These are phyloP conservation scores for Spathaspora jeffriesii DNA, from an alignment of 1,139 yeast genomes.

Conservation along the genomic window DNA sequence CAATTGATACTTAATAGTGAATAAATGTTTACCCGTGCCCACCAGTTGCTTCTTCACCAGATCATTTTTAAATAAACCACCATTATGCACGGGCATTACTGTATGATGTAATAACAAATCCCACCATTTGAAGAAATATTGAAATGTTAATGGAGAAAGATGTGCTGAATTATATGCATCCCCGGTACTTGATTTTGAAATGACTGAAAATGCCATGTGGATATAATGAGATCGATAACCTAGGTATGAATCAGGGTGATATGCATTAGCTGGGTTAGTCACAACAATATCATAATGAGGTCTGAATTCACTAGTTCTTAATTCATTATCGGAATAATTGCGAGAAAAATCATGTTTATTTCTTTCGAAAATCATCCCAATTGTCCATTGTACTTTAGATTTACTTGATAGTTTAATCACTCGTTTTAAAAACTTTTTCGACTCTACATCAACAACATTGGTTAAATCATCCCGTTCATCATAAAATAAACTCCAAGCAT, in stretches of 20 bases:
- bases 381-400: slow-evolving; percentile 42
- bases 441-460: slow-evolving; percentile 25
- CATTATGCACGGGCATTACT: slow-evolving; percentile 76
- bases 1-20: slow-evolving; percentile 79
- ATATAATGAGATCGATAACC: slow-evolving; percentile 81
- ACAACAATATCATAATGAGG: slow-evolving; percentile 46
- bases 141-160: slow-evolving; percentile 67
- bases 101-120: slow-evolving; percentile 64
- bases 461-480: slow-evolving; percentile 22
- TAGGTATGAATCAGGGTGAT: slow-evolving; percentile 67
- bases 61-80: slow-evolving; percentile 53
- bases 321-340: slow-evolving; percentile 28
- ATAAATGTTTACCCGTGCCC: slow-evolving; percentile 77
- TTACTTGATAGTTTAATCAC: slow-evolving; percentile 40
- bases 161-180: slow-evolving; percentile 70
- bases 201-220: slow-evolving; percentile 67
- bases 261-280: slow-evolving; percentile 39
- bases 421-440: slow-evolving; percentile 34
- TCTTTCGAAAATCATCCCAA: slow-evolving; percentile 45
- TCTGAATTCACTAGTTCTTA: slow-evolving; percentile 32
- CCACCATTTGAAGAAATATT: slow-evolving; percentile 87
- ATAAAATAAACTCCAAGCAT: slow-evolving; percentile 37
- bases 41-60: slow-evolving; percentile 34
- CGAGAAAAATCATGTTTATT: slow-evolving; percentile 22
- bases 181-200: slow-evolving; percentile 31